Percentiles rank a stretch among this genome's conserved stretches.
Conservation (phyloP, 202 grass and related monocot species). For the Bolboschoenoplectus hybrid region DNA sequence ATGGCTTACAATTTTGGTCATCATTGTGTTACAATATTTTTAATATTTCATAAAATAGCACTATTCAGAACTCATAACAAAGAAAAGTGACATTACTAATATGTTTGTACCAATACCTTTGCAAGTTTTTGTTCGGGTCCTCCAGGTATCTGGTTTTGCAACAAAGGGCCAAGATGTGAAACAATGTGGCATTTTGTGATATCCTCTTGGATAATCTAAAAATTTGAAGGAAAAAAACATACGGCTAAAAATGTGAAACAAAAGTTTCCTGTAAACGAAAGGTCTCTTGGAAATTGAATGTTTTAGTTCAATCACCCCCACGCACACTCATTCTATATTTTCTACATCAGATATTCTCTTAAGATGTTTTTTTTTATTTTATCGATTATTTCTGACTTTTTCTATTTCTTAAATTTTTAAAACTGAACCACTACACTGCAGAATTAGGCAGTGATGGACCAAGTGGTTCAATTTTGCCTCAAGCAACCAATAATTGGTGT, state of each 20-base stretch:
- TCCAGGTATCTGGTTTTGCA: conserved; percentile 52
- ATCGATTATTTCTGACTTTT: background rate
- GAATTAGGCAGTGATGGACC: background rate
- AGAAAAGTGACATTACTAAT: background rate
- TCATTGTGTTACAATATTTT: background rate
- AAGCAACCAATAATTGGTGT: background rate
- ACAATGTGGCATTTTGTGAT: conserved; percentile 82
- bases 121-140: conserved; percentile 47
- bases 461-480: background rate
- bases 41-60: background rate
- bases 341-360: background rate
- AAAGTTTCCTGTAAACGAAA: background rate
- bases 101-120: conserved; percentile 50
- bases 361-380: background rate
- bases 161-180: conserved; percentile 75
- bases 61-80: background rate
- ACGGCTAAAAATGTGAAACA: background rate
- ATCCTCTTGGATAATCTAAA: conserved; percentile 81
- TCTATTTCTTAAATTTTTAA: background rate
- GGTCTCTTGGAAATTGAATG: background rate
- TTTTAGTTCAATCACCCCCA: background rate
- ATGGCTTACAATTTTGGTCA: background rate
- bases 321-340: too few relatives aligned
- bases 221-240: background rate
- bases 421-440: background rate